These are phyloP conservation scores for Zymoseptoria tritici DNA, from an alignment of 2,329 filamentous ascomycete genomes.

Conservation along the genomic window DNA sequence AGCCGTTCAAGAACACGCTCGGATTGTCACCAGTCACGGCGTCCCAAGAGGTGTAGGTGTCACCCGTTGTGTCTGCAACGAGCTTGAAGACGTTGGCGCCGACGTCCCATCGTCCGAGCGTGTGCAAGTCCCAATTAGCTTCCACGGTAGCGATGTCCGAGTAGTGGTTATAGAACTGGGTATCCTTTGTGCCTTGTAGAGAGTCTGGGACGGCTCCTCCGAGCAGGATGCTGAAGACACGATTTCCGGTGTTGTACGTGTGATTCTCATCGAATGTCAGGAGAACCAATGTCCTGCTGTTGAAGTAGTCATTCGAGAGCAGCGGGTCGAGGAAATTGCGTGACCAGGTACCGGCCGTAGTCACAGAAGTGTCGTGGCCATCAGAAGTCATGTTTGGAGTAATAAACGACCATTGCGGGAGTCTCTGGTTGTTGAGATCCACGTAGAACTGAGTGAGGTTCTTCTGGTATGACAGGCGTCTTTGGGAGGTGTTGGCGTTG, in stretches of 20 bases:
- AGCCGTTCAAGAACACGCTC: constrained; percentile 27
- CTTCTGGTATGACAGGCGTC: constrained; percentile 63
- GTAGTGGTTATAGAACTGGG: constrained; percentile 49
- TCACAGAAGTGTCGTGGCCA: constrained; percentile 67
- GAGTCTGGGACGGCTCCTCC: constrained; percentile 61
- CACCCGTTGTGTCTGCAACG: constrained; percentile 31
- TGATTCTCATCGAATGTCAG: constrained; percentile 75
- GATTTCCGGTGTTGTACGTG: constrained; percentile 57
- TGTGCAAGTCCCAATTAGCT: constrained; percentile 40
- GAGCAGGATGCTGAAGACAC: constrained; percentile 62
- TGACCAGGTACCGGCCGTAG: constrained; percentile 61
- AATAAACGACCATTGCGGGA: constrained; percentile 65
- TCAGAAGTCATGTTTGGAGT: constrained; percentile 70
- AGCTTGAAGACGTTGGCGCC: constrained; percentile 40
- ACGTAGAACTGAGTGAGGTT: constrained; percentile 62
- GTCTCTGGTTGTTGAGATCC: constrained; percentile 54
- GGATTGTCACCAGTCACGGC: constrained; percentile 21
- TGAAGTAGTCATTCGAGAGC: constrained; percentile 61
- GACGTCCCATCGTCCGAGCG: constrained; percentile 41
- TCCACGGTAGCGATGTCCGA: constrained; percentile 39
- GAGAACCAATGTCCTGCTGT: constrained; percentile 66
- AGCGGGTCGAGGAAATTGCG: constrained; percentile 63
- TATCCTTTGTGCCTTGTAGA: constrained; percentile 61
- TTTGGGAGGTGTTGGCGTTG: constrained; percentile 52
- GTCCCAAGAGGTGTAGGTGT: constrained; percentile 21